phyloP scores from a whole-genome alignment of 1,139 yeast species.

The Sugiyamaella castrensis region DNA sequence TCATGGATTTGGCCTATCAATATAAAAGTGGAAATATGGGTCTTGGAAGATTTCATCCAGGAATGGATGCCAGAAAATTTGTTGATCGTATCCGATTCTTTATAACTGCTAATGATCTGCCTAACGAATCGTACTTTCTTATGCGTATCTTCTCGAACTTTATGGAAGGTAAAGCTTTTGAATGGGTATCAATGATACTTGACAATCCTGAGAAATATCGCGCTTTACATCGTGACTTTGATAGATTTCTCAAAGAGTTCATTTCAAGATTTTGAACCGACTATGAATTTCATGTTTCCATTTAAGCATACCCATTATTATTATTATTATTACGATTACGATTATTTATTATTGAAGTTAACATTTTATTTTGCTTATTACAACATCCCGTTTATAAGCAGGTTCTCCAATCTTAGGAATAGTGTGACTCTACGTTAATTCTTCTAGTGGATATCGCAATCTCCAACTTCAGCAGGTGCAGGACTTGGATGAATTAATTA shows the following conservation, averaged over 20 bases:
- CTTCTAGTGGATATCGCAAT: no score
- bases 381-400: constrained; percentile 12
- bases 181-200: constrained; percentile 9
- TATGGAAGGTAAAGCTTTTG: constrained; percentile 10
- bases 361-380: neutral
- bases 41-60: constrained; percentile 10
- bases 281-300: no score
- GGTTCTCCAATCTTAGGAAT: constrained; percentile 1
- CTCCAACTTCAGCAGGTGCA: no score
- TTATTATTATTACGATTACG: no score
- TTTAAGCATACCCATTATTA: no score
- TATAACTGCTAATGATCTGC: constrained; percentile 7
- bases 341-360: no score
- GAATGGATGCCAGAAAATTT: constrained; percentile 9
- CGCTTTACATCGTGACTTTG: constrained; percentile 3
- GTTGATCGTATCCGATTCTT: constrained; percentile 9
- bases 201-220: constrained; percentile 6
- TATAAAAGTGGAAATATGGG: constrained; percentile 6
- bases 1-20: constrained; percentile 4
- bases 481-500: no score
- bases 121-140: constrained; percentile 7
- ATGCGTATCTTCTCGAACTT: constrained; percentile 11
- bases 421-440: no score
- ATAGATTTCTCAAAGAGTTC: constrained; percentile 7
- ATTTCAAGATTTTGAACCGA: neutral